Conservation (phyloP, 176 grass and related monocot species). For the Carex scoparia region DNA sequence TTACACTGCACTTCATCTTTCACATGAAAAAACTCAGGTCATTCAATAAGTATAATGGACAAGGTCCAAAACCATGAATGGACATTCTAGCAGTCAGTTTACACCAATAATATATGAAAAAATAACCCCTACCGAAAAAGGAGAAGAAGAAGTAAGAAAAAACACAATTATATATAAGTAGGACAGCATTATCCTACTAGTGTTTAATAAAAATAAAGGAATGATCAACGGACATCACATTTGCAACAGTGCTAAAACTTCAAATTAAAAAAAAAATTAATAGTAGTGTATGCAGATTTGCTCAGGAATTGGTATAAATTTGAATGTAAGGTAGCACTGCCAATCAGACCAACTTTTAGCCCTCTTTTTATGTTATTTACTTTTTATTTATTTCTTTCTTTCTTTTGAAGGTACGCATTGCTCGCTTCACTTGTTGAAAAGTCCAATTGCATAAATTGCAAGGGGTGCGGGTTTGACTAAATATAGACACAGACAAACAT, state of each 20-base stretch:
- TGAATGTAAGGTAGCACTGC: not conserved
- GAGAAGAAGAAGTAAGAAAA: not conserved
- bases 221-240: not conserved
- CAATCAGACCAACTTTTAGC: not conserved
- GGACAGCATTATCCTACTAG: not conserved
- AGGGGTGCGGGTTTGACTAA: not conserved
- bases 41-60: not conserved
- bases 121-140: not conserved
- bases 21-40: conserved; percentile 14
- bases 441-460: not conserved
- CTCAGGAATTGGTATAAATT: not conserved
- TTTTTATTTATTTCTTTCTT: not conserved
- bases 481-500: not conserved
- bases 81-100: not conserved
- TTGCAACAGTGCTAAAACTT: not conserved
- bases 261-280: not conserved
- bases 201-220: not conserved
- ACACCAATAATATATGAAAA: not conserved
- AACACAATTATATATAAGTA: not conserved
- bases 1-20: conserved; percentile 19
- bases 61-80: not conserved
- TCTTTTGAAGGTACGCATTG: not conserved
- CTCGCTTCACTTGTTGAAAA: not conserved
- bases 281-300: not conserved
- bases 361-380: not conserved